Conservation (phyloP, 176 grass and related monocot genomes). For the Stipa capillata region DNA sequence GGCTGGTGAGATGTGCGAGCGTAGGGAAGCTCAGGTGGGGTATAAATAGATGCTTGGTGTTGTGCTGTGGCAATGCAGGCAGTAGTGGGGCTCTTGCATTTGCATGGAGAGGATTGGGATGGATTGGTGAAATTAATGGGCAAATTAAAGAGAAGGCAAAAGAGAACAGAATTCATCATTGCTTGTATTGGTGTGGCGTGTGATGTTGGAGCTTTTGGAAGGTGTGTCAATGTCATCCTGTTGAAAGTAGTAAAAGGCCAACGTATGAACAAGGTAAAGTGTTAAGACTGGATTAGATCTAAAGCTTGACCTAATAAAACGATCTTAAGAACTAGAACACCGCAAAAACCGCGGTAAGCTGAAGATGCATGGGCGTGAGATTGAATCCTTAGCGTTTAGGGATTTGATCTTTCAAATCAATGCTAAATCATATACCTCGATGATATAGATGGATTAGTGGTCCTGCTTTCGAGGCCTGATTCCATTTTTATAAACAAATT, state of each 20-base stretch:
- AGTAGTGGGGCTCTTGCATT: neutral
- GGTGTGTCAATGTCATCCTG: neutral
- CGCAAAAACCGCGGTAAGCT: too few relatives aligned
- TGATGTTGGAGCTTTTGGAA: constrained; percentile 6
- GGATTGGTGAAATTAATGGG: neutral
- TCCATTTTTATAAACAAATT: too few relatives aligned
- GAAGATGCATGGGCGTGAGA: too few relatives aligned
- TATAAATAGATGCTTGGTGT: constrained; percentile 35
- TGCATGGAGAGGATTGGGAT: constrained; percentile 21
- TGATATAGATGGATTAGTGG: too few relatives aligned
- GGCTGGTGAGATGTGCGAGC: neutral
- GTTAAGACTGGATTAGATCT: too few relatives aligned
- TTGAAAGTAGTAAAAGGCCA: neutral
- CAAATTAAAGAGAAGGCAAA: neutral
- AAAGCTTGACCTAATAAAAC: too few relatives aligned
- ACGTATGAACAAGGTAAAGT: neutral
- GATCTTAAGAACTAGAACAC: too few relatives aligned
- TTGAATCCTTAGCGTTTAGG: too few relatives aligned
- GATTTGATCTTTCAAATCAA: too few relatives aligned
- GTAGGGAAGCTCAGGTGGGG: neutral
- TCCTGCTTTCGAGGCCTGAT: too few relatives aligned
- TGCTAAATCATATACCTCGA: too few relatives aligned
- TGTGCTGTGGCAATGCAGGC: neutral
- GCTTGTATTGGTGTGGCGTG: neutral
- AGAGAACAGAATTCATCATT: neutral